These are phyloP conservation scores for Penicillium sp. DNA, from an alignment of 2,329 filamentous ascomycete genomes.

Conservation along the genomic window DNA sequence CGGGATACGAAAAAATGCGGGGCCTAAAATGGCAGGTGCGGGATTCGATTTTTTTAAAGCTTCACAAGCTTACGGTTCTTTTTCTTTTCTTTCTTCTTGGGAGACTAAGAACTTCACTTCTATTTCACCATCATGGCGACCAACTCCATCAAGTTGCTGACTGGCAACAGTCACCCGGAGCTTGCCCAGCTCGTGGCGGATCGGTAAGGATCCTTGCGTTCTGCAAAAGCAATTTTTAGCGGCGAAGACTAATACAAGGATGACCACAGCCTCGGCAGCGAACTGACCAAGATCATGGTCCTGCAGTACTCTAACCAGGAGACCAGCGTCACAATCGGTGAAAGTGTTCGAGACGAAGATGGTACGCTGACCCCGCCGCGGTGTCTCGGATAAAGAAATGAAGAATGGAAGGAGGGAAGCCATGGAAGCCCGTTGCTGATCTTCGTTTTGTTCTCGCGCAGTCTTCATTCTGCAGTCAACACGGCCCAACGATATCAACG, in stretches of 20 bases:
- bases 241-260: slow-evolving; percentile 12
- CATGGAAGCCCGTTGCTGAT: slow-evolving; percentile 9
- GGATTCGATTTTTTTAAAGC: slow-evolving; percentile 18
- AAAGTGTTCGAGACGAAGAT: slow-evolving; percentile 96
- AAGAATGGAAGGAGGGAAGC: not conserved
- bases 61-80: slow-evolving; percentile 4
- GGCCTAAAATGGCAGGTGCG: slow-evolving; percentile 21
- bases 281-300: slow-evolving; percentile 69
- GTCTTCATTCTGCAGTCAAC: slow-evolving; percentile 98
- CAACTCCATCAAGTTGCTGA: slow-evolving; percentile 74
- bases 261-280: slow-evolving; percentile 59
- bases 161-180: slow-evolving; percentile 73
- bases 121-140: slow-evolving; percentile 57
- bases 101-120: slow-evolving; percentile 1
- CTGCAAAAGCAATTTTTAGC: slow-evolving; percentile 1
- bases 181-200: slow-evolving; percentile 69
- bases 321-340: slow-evolving; percentile 79
- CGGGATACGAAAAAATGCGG: slow-evolving; percentile 25
- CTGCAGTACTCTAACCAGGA: slow-evolving; percentile 67
- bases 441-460: slow-evolving; percentile 30
- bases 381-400: slow-evolving; percentile 13
- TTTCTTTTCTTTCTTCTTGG: slow-evolving; percentile 2
- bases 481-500: slow-evolving; percentile 93
- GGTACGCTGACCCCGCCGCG: slow-evolving; percentile 48
- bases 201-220: slow-evolving; percentile 48